phyloP scores from a whole-genome alignment of 2,329 filamentous ascomycete genomes.

The Penicillium sp. region DNA sequence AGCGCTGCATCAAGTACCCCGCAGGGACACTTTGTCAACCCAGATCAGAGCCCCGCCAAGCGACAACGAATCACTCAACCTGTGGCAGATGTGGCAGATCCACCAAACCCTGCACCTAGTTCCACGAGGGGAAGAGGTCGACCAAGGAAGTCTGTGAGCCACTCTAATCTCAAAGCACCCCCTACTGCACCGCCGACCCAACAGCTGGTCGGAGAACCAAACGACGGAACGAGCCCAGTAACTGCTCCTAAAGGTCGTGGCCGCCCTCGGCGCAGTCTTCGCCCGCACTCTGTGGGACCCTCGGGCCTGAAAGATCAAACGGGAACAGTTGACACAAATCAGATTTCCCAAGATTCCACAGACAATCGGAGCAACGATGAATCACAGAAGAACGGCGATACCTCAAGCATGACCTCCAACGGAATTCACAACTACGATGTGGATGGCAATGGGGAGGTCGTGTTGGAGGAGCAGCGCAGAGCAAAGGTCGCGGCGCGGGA shows the following conservation, averaged over 20 bases:
- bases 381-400: constrained; percentile 4
- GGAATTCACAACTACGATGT: not conserved
- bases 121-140: constrained; percentile 26
- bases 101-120: constrained; percentile 1
- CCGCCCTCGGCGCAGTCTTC: constrained; percentile 15
- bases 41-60: constrained; percentile 27
- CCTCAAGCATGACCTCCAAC: not conserved
- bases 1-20: not conserved
- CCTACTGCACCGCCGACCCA: not conserved
- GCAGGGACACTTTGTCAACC: not conserved
- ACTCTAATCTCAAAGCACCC: not conserved
- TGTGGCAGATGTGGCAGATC: constrained; percentile 6
- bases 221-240: not conserved
- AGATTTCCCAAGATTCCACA: not conserved
- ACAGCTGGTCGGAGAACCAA: not conserved
- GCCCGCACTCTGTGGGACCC: constrained; percentile 8
- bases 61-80: constrained; percentile 29
- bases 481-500: constrained; percentile 36
- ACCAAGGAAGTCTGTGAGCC: constrained; percentile 29
- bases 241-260: constrained; percentile 3
- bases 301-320: not conserved
- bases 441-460: constrained; percentile 6
- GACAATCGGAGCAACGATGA: not conserved
- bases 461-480: constrained; percentile 28
- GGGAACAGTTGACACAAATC: not conserved